Evolutionary conservation across 2,329 filamentous ascomycete species (phyloP).

Genomic region (Arachnopeziza araneosa): DNA sequence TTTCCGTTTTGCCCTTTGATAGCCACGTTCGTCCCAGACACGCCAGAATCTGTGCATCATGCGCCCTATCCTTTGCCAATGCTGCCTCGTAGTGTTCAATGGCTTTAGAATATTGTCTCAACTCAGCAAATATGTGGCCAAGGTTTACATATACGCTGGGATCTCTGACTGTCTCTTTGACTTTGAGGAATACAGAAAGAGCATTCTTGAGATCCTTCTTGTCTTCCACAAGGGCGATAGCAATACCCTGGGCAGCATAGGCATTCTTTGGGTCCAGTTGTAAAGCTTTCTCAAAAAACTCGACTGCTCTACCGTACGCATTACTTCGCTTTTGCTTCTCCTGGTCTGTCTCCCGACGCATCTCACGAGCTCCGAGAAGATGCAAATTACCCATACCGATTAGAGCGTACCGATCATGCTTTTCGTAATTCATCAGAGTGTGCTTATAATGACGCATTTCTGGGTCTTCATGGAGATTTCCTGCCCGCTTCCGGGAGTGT

Average conservation of each 20-base stretch:
- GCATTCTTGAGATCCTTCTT: conserved; percentile 82
- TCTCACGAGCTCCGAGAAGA: conserved; percentile 84
- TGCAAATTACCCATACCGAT: conserved; percentile 92
- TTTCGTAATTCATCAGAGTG: conserved; percentile 88
- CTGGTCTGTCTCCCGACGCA: conserved; percentile 82
- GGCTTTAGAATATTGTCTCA: conserved; percentile 83
- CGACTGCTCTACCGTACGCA: conserved; percentile 85
- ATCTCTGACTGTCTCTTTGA: conserved; percentile 86
- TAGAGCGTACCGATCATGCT: conserved; percentile 94
- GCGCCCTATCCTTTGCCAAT: conserved; percentile 54
- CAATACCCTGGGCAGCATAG: conserved; percentile 92
- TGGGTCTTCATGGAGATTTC: conserved; percentile 79
- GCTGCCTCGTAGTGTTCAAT: conserved; percentile 92
- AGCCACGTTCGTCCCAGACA: conserved; percentile 68
- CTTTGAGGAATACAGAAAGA: conserved; percentile 81
- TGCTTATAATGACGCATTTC: conserved; percentile 96
- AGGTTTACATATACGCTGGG: conserved; percentile 87
- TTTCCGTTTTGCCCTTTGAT: conserved; percentile 59
- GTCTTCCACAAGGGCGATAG: conserved; percentile 89
- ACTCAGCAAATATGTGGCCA: conserved; percentile 85
- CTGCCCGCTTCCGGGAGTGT: conserved; percentile 70
- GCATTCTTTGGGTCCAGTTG: conserved; percentile 94
- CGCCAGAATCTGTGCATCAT: conserved; percentile 62
- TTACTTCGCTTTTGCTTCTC: conserved; percentile 88
- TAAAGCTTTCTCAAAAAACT: conserved; percentile 97